These are phyloP conservation scores for Filobasidium floriforme DNA, from an alignment of 768 basidiomycete genomes.

Conservation along the genomic window DNA sequence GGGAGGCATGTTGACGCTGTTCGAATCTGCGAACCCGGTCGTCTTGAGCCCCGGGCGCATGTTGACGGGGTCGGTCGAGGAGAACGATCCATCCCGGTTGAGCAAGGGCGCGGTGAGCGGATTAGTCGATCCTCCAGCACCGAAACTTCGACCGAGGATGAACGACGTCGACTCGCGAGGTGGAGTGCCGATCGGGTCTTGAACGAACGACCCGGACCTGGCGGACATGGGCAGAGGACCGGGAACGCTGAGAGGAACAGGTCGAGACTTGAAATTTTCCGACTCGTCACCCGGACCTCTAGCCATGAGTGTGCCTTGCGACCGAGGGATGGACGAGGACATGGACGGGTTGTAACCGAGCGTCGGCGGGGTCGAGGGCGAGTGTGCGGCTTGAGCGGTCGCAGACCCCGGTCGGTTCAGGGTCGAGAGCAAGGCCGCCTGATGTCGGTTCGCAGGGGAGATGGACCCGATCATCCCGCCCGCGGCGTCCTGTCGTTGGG, in stretches of 20 bases:
- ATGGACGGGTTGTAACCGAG: neutral
- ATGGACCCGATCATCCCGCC: constrained; percentile 8
- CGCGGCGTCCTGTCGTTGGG: neutral
- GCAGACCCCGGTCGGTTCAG: constrained; percentile 6
- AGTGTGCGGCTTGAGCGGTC: neutral
- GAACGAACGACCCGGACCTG: constrained; percentile 43
- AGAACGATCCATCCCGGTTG: neutral
- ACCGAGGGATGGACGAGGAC: neutral
- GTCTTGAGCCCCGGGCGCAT: constrained; percentile 4
- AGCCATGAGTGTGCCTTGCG: neutral
- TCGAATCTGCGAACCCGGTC: constrained; percentile 3
- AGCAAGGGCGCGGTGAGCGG: neutral
- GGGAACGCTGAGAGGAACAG: constrained; percentile 39
- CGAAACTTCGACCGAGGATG: neutral
- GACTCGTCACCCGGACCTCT: constrained; percentile 18
- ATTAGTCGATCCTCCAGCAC: neutral
- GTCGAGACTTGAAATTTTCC: constrained; percentile 24
- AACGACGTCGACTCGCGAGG: constrained; percentile 48
- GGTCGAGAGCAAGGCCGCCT: constrained; percentile 3
- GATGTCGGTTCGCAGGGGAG: constrained; percentile 12
- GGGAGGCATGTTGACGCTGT: constrained; percentile 1
- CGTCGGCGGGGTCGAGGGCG: constrained; percentile 3
- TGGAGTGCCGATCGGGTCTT: constrained; percentile 77
- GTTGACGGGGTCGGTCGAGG: neutral
- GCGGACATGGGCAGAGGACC: constrained; percentile 35